phyloP scores from a whole-genome alignment of 768 basidiomycete genomes.

The Trametopsis cervina region DNA sequence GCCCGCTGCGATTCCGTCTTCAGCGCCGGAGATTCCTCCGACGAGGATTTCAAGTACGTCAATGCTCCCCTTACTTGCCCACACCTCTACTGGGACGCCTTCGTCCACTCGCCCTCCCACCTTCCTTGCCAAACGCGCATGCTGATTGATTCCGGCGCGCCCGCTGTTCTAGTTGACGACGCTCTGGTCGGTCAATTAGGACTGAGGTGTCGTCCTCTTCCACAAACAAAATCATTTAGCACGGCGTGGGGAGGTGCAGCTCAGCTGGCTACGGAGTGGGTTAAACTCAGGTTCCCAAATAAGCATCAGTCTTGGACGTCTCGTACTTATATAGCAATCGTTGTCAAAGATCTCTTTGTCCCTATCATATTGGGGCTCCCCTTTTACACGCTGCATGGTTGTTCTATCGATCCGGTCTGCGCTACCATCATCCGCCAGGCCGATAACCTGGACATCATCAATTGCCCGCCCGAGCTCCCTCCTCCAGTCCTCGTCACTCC shows the following conservation, averaged over 20 bases:
- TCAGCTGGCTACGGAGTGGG: neutral
- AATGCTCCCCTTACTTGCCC: neutral
- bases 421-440: neutral
- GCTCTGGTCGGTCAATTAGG: neutral
- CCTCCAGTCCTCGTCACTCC: neutral
- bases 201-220: neutral
- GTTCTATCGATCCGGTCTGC: neutral
- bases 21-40: neutral
- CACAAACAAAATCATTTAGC: neutral
- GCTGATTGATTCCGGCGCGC: conserved; percentile 5
- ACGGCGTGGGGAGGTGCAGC: neutral
- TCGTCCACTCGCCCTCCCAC: neutral
- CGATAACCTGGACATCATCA: neutral
- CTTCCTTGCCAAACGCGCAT: neutral
- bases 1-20: neutral
- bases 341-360: neutral
- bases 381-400: neutral
- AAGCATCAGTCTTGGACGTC: neutral
- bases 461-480: neutral
- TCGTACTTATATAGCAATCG: neutral
- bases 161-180: conserved; percentile 2
- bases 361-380: neutral
- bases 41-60: conserved; percentile 3
- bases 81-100: neutral
- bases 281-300: neutral